Evolutionary conservation across 331 rosid genomes (phyloP).

Genomic region (Quercus lobata): DNA sequence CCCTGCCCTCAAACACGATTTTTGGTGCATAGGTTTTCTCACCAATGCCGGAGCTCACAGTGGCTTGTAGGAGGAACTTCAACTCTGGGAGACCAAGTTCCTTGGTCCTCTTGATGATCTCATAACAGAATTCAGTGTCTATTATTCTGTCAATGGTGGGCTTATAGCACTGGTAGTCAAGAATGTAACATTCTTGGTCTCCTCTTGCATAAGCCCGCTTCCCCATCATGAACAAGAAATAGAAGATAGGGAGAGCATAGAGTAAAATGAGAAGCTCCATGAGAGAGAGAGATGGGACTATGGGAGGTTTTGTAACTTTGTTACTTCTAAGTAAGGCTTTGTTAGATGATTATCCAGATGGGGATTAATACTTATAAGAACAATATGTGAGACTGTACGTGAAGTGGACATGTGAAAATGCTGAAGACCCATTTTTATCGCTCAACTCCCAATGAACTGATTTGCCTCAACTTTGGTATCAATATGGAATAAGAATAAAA

Average conservation of each 20-base stretch:
- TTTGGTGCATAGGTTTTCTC: slow-evolving; percentile 86
- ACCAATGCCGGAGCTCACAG: slow-evolving; percentile 87
- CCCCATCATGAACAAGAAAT: slow-evolving; percentile 48
- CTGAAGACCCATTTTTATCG: slow-evolving; percentile 2
- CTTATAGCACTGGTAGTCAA: slow-evolving; percentile 68
- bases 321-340: not conserved
- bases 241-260: slow-evolving; percentile 23
- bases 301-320: no score
- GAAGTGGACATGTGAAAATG: slow-evolving; percentile 29
- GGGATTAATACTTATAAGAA: slow-evolving; percentile 19
- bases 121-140: slow-evolving; percentile 46
- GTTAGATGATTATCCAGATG: slow-evolving; percentile 15
- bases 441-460: slow-evolving; percentile 75
- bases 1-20: slow-evolving; percentile 54
- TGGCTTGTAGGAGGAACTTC: slow-evolving; percentile 75
- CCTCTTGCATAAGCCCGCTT: slow-evolving; percentile 36
- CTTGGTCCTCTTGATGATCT: slow-evolving; percentile 47
- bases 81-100: slow-evolving; percentile 61
- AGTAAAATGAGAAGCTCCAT: slow-evolving; percentile 61
- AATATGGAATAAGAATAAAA: not conserved
- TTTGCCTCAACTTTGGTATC: not conserved
- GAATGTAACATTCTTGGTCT: slow-evolving; percentile 64
- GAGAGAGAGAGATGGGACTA: not conserved
- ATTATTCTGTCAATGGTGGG: slow-evolving; percentile 70
- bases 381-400: not conserved